Evolutionary conservation across 108 stramenopile species (phyloP).

Genomic region (Aureococcus anophagefferens): DNA sequence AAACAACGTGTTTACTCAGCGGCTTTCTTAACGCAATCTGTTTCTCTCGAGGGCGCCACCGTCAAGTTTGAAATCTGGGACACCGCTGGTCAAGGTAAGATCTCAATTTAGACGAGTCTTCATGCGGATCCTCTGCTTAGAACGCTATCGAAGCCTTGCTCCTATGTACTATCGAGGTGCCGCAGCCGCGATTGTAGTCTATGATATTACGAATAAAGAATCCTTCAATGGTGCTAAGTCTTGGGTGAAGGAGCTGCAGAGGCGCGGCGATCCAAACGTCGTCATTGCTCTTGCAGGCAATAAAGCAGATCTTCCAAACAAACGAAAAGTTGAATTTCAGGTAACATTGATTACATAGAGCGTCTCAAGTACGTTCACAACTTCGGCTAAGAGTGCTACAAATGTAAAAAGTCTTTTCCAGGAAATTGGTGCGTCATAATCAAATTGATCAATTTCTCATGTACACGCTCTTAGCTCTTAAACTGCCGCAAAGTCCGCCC

Average conservation of each 20-base stretch:
- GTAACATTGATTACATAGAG: constrained; percentile 46
- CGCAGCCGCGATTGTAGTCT: constrained; percentile 85
- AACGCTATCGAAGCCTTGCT: constrained; percentile 62
- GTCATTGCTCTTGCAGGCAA: constrained; percentile 93
- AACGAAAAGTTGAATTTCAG: constrained; percentile 53
- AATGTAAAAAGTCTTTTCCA: constrained; percentile 82
- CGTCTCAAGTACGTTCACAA: constrained; percentile 88
- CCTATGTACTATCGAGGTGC: constrained; percentile 85
- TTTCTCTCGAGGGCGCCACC: constrained; percentile 78
- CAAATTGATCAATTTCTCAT: no score
- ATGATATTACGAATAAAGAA: constrained; percentile 90
- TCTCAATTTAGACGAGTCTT: neutral
- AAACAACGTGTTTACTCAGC: constrained; percentile 52
- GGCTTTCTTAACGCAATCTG: constrained; percentile 89
- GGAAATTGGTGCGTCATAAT: constrained; percentile 44
- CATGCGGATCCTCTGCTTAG: neutral
- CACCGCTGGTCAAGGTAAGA: constrained; percentile 65
- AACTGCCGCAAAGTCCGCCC: constrained; percentile 74
- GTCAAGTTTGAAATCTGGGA: constrained; percentile 99
- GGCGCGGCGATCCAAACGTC: constrained; percentile 91
- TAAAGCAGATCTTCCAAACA: constrained; percentile 75
- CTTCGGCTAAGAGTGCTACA: constrained; percentile 85
- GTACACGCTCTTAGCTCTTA: constrained; percentile 40
- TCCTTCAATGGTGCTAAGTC: constrained; percentile 92
- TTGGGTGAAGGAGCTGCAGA: constrained; percentile 97